phyloP scores from a whole-genome alignment of 495 filamentous ascomycete genomes.

The Hyaloscypha hepaticicola region DNA sequence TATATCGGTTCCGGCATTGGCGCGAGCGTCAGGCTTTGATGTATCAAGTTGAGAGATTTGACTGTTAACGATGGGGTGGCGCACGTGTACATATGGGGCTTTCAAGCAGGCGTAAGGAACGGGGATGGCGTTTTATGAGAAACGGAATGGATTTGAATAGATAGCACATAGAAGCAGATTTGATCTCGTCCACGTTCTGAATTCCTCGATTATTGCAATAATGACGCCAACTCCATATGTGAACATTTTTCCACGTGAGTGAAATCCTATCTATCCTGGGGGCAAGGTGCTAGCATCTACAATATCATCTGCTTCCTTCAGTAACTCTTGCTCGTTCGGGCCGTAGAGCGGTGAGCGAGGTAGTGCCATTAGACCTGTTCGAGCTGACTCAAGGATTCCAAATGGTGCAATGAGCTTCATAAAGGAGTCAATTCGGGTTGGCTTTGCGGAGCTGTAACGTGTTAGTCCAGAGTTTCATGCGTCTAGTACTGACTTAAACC shows the following conservation, averaged over 20 bases:
- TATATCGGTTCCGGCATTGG: constrained; percentile 73
- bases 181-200: not conserved
- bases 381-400: constrained; percentile 90
- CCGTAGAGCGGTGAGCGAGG: constrained; percentile 86
- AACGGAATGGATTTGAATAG: constrained; percentile 2
- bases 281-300: constrained; percentile 92
- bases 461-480: constrained; percentile 3
- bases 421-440: constrained; percentile 90
- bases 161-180: constrained; percentile 23
- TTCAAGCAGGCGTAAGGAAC: not conserved
- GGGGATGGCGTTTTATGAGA: not conserved
- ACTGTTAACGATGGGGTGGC: not conserved
- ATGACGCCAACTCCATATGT: constrained; percentile 22
- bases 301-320: constrained; percentile 86
- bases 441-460: constrained; percentile 76
- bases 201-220: constrained; percentile 4
- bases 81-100: constrained; percentile 16
- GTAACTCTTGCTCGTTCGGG: constrained; percentile 61
- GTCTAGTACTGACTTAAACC: not conserved
- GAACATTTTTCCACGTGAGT: constrained; percentile 24
- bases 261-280: constrained; percentile 65
- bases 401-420: constrained; percentile 95
- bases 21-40: constrained; percentile 64
- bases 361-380: constrained; percentile 94
- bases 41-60: not conserved